These are phyloP conservation scores for Harringtonia lauricola DNA, from an alignment of 2,329 filamentous ascomycete species.

Conservation along the genomic window DNA sequence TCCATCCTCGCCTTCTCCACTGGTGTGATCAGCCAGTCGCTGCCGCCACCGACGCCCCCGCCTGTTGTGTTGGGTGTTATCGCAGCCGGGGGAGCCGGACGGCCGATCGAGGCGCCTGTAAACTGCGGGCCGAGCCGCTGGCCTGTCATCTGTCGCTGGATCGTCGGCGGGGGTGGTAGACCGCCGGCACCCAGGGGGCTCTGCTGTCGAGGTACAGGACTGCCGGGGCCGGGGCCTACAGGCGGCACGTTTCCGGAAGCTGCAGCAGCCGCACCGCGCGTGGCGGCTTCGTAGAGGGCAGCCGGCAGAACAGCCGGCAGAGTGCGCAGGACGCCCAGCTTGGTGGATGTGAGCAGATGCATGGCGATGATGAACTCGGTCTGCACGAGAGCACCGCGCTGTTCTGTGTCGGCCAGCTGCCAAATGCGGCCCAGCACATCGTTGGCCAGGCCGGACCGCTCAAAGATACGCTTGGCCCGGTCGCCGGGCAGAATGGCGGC, in stretches of 20 bases:
- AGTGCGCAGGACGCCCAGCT: slow-evolving; percentile 67
- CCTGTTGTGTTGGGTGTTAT: slow-evolving; percentile 34
- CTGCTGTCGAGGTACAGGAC: slow-evolving; percentile 31
- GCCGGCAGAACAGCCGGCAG: slow-evolving; percentile 74
- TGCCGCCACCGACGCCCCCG: slow-evolving; percentile 17
- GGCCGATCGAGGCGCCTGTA: too few relatives aligned
- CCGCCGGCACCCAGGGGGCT: slow-evolving; percentile 32
- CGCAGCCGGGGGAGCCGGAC: slow-evolving; percentile 24
- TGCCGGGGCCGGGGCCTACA: slow-evolving; percentile 14
- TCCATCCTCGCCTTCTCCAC: slow-evolving; percentile 85
- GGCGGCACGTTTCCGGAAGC: background rate
- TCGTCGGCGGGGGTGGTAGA: slow-evolving; percentile 25
- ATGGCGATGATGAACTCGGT: slow-evolving; percentile 97
- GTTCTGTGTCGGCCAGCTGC: slow-evolving; percentile 88
- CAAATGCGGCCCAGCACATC: slow-evolving; percentile 91
- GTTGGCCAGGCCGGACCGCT: slow-evolving; percentile 81
- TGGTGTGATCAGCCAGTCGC: slow-evolving; percentile 72
- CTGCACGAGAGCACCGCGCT: slow-evolving; percentile 72
- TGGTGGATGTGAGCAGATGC: slow-evolving; percentile 89
- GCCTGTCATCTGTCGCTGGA: slow-evolving; percentile 77
- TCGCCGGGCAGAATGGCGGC: slow-evolving; percentile 69
- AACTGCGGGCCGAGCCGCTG: slow-evolving; percentile 13
- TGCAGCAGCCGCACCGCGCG: slow-evolving; percentile 39
- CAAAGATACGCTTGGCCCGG: slow-evolving; percentile 86
- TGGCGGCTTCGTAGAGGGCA: slow-evolving; percentile 81